Evolutionary conservation across 192 early-diverging fungal species (phyloP).

Genomic region (Entomortierella beljakovae): DNA sequence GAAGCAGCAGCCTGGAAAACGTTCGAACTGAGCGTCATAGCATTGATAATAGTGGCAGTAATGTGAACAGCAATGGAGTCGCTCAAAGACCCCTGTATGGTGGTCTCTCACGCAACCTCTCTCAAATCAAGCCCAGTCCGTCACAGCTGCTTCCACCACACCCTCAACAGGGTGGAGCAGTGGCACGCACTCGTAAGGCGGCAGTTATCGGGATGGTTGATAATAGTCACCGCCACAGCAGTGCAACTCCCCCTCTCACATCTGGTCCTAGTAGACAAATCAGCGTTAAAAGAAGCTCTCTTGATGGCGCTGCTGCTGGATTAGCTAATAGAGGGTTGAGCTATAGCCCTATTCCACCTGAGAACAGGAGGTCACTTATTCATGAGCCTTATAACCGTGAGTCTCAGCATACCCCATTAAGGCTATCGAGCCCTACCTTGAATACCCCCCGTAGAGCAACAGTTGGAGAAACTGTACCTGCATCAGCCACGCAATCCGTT

Average conservation of each 20-base stretch:
- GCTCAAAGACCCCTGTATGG: conserved; percentile 1
- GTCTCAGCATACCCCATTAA: not conserved
- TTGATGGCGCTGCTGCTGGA: conserved; percentile 2
- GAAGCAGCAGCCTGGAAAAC: conserved; percentile 16
- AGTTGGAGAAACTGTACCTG: conserved; percentile 1
- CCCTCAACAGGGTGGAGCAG: not conserved
- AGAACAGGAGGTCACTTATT: conserved; percentile 1
- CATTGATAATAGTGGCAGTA: no score
- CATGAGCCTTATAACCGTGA: not conserved
- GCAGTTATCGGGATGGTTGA: not conserved
- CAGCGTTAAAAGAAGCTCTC: not conserved
- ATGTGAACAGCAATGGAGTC: not conserved
- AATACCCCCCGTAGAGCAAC: conserved; percentile 12
- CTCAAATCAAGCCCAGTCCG: not conserved
- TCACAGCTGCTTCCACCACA: not conserved
- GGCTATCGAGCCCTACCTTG: not conserved
- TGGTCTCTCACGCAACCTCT: not conserved
- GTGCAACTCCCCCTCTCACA: not conserved
- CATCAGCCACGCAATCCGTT: not conserved
- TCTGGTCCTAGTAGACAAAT: not conserved
- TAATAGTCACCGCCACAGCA: not conserved
- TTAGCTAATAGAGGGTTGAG: not conserved
- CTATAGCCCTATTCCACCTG: not conserved
- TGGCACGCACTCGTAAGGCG: conserved; percentile 4
- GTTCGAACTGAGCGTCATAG: not conserved